phyloP scores from a whole-genome alignment of 202 grass and related monocot genomes.

The Cymbopogon flexuosus region DNA sequence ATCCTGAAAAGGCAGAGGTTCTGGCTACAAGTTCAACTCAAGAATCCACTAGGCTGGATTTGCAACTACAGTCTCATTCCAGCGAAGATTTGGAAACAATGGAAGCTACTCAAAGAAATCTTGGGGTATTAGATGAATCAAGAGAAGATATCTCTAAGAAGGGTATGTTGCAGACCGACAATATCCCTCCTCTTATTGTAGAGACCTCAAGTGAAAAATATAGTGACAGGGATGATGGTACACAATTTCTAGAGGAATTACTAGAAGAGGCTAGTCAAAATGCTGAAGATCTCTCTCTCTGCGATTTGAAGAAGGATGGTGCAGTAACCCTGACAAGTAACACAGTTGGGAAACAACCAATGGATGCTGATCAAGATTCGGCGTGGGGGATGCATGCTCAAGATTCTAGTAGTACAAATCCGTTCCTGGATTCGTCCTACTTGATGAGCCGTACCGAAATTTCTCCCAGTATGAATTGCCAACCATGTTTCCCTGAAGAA shows the following conservation, averaged over 20 bases:
- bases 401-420: conserved; percentile 48
- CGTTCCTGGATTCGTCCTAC: conserved; percentile 42
- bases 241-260: conserved; percentile 25
- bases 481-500: conserved; percentile 39
- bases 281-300: conserved; percentile 21
- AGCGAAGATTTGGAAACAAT: conserved; percentile 19
- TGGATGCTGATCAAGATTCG: conserved; percentile 30
- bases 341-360: conserved; percentile 23
- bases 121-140: conserved; percentile 47
- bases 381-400: conserved; percentile 25
- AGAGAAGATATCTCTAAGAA: conserved; percentile 37
- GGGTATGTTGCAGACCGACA: conserved; percentile 20
- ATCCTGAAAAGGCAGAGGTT: conserved; percentile 27
- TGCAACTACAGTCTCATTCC: conserved; percentile 24
- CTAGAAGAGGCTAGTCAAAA: conserved; percentile 22
- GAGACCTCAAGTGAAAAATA: conserved; percentile 32
- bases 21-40: conserved; percentile 17
- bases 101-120: conserved; percentile 32
- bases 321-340: conserved; percentile 26
- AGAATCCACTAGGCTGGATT: conserved; percentile 19
- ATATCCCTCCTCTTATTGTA: conserved; percentile 10
- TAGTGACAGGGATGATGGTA: conserved; percentile 31
- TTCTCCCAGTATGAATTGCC: conserved; percentile 16
- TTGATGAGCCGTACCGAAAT: conserved; percentile 12
- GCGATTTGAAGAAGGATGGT: conserved; percentile 28